Conservation (phyloP, 1,139 yeast genomes). For the Kodamaea ohmeri region DNA sequence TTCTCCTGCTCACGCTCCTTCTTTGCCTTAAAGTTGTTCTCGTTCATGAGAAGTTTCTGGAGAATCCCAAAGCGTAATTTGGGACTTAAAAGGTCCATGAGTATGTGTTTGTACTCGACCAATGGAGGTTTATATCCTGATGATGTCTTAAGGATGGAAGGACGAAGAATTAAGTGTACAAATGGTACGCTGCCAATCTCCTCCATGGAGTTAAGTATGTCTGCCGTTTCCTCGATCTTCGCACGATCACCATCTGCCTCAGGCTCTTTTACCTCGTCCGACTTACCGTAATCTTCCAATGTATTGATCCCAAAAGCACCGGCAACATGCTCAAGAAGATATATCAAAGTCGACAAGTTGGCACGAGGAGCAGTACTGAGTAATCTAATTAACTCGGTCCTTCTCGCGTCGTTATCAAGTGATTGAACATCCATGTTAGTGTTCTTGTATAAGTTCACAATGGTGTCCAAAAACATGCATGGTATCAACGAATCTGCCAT, state of each 20-base stretch:
- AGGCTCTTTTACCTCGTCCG: constrained; percentile 26
- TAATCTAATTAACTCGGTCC: constrained; percentile 24
- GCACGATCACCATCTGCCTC: constrained; percentile 22
- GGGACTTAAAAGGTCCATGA: constrained; percentile 29
- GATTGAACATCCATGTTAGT: constrained; percentile 9
- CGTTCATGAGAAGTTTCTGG: constrained; percentile 29
- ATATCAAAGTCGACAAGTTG: constrained; percentile 39
- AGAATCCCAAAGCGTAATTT: constrained; percentile 27
- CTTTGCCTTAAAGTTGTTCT: constrained; percentile 28
- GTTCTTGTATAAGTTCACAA: constrained; percentile 25
- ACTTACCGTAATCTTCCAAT: constrained; percentile 29
- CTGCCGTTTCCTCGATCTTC: constrained; percentile 16
- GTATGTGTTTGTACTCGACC: constrained; percentile 25
- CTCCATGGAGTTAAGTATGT: constrained; percentile 35
- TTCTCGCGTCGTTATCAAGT: constrained; percentile 11
- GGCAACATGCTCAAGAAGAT: constrained; percentile 36
- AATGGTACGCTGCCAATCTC: constrained; percentile 41
- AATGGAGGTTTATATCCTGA: constrained; percentile 45
- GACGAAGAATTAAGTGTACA: constrained; percentile 41
- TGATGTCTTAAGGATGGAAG: constrained; percentile 36
- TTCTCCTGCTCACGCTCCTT: constrained; percentile 29
- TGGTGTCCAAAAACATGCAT: constrained; percentile 39
- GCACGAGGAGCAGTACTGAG: constrained; percentile 41
- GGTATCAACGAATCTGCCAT: constrained; percentile 46
- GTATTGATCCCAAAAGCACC: constrained; percentile 23